Percentiles rank a stretch among this genome's conserved stretches.
phyloP scores from a whole-genome alignment of 2,329 filamentous ascomycete genomes.

The Claviceps digitariae region DNA sequence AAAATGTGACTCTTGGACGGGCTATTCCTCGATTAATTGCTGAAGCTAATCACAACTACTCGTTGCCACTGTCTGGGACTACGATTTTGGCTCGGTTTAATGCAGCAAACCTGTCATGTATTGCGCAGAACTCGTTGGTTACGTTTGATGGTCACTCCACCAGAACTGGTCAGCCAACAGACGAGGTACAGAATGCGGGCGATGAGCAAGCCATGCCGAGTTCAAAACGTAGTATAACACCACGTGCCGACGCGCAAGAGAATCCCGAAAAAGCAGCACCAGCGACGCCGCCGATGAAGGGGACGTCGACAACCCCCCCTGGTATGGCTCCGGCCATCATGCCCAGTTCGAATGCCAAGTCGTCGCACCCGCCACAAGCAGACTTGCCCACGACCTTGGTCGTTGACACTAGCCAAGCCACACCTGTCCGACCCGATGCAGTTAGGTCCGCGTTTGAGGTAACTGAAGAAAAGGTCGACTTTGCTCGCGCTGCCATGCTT shows the following conservation, averaged over 20 bases:
- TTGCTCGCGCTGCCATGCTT: constrained; percentile 48
- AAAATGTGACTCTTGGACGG: constrained; percentile 67
- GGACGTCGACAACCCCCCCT: background rate
- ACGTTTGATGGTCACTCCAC: constrained; percentile 55
- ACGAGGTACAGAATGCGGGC: constrained; percentile 1
- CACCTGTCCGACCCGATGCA: background rate
- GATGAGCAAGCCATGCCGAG: background rate
- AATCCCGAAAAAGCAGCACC: background rate
- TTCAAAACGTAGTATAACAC: constrained; percentile 3
- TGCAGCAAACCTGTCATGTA: constrained; percentile 61
- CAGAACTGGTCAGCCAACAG: constrained; percentile 13
- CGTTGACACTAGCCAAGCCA: background rate
- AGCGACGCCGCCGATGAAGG: background rate
- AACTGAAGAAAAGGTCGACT: constrained; percentile 46
- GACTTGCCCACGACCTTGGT: background rate
- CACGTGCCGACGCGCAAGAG: background rate
- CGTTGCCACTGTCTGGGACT: constrained; percentile 57
- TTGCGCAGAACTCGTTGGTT: constrained; percentile 74
- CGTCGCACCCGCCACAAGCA: background rate
- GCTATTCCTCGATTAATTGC: constrained; percentile 63
- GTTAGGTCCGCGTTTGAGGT: constrained; percentile 26
- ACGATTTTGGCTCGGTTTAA: constrained; percentile 67
- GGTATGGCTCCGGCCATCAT: background rate
- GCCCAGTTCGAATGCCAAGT: background rate
- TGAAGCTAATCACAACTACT: constrained; percentile 53